phyloP scores from a whole-genome alignment of 345 rosid genomes.

The Bruguiera sexangula region DNA sequence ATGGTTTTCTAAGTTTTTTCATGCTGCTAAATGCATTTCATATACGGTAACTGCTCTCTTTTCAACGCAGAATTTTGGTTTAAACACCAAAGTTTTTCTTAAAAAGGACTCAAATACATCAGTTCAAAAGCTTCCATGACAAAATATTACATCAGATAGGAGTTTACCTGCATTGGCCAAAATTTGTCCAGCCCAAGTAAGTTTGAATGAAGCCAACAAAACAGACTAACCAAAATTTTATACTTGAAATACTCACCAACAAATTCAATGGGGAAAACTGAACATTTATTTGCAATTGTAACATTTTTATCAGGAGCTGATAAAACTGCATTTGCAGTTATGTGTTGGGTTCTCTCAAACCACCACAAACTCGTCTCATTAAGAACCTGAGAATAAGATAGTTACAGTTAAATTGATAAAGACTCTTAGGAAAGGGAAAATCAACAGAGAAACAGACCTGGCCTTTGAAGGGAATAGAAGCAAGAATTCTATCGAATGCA shows the following conservation, averaged over 20 bases:
- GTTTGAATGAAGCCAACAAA: not conserved
- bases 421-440: not conserved
- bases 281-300: slow-evolving; percentile 86
- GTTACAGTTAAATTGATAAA: not conserved
- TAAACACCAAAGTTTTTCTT: too few relatives aligned
- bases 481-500: slow-evolving; percentile 86
- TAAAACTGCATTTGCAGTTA: slow-evolving; percentile 69
- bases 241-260: slow-evolving; percentile 58
- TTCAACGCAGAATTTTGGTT: too few relatives aligned
- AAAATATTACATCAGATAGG: too few relatives aligned
- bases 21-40: too few relatives aligned
- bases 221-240: not conserved
- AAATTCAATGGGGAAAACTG: slow-evolving; percentile 90
- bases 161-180: not conserved
- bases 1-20: not conserved
- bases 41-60: too few relatives aligned
- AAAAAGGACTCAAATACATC: too few relatives aligned
- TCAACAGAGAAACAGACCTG: slow-evolving; percentile 41
- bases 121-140: too few relatives aligned
- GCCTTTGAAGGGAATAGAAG: slow-evolving; percentile 93
- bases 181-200: not conserved
- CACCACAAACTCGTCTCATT: slow-evolving; percentile 97
- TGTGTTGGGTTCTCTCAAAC: slow-evolving; percentile 70
- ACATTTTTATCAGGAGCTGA: slow-evolving; percentile 84
- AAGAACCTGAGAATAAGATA: slow-evolving; percentile 59